Evolutionary conservation across 1,139 yeast genomes (phyloP), one percentile per base, ranked within the genome.

Genomic region (Oligophagozyma castellii): DNA sequence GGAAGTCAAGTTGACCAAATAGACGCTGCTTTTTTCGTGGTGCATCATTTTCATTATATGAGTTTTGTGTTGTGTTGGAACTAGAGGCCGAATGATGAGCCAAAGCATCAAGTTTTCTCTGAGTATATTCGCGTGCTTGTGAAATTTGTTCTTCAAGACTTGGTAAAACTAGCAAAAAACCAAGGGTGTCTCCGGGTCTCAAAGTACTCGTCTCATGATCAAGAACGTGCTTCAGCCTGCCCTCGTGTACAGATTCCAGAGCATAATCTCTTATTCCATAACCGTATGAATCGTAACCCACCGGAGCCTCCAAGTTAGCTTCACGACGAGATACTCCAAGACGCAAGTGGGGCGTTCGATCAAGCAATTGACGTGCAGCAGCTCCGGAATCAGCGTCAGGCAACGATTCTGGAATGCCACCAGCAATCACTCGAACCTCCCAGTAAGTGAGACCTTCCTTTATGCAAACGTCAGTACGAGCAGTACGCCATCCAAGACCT

Each of bases 211-310:
- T 22, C n/a, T n/a, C n/a, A 14, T 35, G 19, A 5, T 32, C 16
- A 19, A 48, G 30, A 3, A 31, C 29, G 18, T 42, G 39, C 8
- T 24, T 29, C 14, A 48, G 26, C 27, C 40, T 44, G 5, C 57
- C 55, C 26, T 46, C 48, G 36, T 89, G 93, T 26, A 89, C 65
- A 23, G 69, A 70, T 38, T 80, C 79, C 2, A 96, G 93, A n/a
- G 65, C 65, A 20, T 67, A 65, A 53, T 86, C 96, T 35, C 96
- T 61, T 7, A 89, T 48, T 1, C 95, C 95, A 51, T 92, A 89
- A 0, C 95, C 89, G 55, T 84, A 89, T 0, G 86, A 92, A 53
- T 89, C 96, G 46, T 71, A 81, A 4, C 99, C 99, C 6, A 86
- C 89, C 0, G 99, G 98, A 0, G 94, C 94, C 41, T 89, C 95